phyloP scores from a whole-genome alignment of 352 stramenopile species.

The Thraustochytrium sp. region DNA sequence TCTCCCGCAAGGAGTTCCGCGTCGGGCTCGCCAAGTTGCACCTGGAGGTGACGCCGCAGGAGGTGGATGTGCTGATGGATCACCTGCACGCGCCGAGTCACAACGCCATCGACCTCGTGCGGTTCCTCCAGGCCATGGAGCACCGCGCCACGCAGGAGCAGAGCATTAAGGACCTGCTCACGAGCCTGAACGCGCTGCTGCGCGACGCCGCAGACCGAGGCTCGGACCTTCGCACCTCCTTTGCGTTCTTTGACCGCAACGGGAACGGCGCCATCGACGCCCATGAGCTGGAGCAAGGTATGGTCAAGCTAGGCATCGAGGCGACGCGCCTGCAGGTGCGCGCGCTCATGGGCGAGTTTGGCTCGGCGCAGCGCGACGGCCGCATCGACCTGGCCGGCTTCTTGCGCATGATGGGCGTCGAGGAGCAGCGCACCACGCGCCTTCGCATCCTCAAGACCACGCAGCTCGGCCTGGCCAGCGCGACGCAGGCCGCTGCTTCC shows the following conservation, averaged over 20 bases:
- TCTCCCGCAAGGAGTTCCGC: background rate
- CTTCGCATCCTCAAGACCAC: background rate
- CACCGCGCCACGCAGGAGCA: background rate
- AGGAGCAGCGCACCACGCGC: background rate
- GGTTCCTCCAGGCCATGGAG: background rate
- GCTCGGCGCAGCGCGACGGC: background rate
- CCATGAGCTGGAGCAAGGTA: background rate
- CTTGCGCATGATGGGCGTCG: slow-evolving; percentile 18
- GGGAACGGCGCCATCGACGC: background rate
- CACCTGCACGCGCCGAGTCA: background rate
- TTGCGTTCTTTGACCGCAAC: slow-evolving; percentile 1
- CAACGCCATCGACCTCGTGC: background rate
- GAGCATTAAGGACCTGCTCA: background rate
- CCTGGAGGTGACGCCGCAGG: background rate
- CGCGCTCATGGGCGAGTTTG: slow-evolving; percentile 5
- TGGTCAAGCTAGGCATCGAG: background rate
- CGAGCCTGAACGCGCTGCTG: background rate
- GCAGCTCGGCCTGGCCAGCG: background rate
- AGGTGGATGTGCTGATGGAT: background rate
- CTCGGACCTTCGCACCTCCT: background rate
- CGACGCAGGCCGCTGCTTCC: too few relatives aligned
- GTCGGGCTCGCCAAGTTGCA: background rate
- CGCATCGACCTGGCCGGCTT: background rate
- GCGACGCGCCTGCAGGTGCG: background rate
- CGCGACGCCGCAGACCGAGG: background rate